These are phyloP conservation scores for Xanthoceras sorbifolium DNA, from an alignment of 345 rosid genomes.

Conservation along the genomic window DNA sequence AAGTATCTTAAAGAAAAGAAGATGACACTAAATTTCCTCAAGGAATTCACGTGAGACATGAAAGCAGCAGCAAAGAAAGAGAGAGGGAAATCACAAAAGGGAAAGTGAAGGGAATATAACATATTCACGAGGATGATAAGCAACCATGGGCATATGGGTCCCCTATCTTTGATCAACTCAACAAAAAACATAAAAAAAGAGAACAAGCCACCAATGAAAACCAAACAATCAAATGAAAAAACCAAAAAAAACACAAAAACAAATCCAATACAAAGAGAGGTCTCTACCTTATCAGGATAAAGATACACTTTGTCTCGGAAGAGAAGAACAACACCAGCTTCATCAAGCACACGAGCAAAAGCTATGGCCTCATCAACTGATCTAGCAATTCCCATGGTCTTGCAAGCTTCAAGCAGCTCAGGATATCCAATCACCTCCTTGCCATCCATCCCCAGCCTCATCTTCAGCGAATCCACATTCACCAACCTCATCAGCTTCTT, in stretches of 20 bases:
- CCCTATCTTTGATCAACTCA: not conserved
- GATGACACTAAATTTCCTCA: not conserved
- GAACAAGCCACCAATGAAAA: not conserved
- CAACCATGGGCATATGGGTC: not conserved
- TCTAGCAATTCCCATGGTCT: constrained; percentile 66
- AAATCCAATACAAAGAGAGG: not conserved
- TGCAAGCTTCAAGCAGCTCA: constrained; percentile 61
- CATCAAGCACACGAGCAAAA: constrained; percentile 79
- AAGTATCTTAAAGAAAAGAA: not conserved
- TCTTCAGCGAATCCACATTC: constrained; percentile 73
- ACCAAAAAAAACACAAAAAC: not conserved
- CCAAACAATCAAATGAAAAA: not conserved
- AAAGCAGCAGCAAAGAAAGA: not conserved
- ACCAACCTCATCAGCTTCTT: constrained; percentile 81
- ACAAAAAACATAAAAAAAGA: not conserved
- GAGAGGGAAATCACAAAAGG: not conserved
- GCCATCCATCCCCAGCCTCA: constrained; percentile 61
- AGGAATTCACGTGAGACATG: not conserved
- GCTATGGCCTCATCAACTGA: constrained; percentile 62
- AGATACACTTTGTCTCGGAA: constrained; percentile 86
- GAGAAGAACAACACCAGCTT: constrained; percentile 80
- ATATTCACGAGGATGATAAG: not conserved
- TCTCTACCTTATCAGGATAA: constrained; percentile 80
- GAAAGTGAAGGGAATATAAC: not conserved
- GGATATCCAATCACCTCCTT: constrained; percentile 63